phyloP scores from a whole-genome alignment of 805 yeast genomes.

The Yamadazyma endophytica region DNA sequence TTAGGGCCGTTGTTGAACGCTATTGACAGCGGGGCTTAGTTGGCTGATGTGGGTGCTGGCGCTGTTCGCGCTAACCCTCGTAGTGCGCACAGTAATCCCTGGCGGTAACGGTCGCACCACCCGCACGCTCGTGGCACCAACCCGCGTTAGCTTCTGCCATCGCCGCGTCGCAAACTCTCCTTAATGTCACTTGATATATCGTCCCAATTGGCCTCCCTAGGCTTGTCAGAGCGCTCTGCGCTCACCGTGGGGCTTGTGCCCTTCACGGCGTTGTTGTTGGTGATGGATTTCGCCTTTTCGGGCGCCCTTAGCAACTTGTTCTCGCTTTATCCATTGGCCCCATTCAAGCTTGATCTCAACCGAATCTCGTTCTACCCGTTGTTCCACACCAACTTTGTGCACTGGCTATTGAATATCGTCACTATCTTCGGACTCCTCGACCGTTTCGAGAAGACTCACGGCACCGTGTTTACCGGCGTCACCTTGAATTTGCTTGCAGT shows the following conservation, averaged over 20 bases:
- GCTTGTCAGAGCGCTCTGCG: constrained; percentile 44
- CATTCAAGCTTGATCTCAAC: constrained; percentile 43
- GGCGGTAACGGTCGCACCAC: too few species aligned
- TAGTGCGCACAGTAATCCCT: too few species aligned
- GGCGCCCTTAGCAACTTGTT: constrained; percentile 29
- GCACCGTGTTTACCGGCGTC: constrained; percentile 83
- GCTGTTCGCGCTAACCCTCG: too few species aligned
- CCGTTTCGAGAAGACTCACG: constrained; percentile 66
- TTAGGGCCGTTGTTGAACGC: too few species aligned
- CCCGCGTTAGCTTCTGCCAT: too few species aligned
- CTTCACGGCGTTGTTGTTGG: constrained; percentile 46
- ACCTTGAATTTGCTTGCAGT: constrained; percentile 71
- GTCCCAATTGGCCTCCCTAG: too few species aligned
- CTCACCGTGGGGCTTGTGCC: constrained; percentile 57
- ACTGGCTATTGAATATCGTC: constrained; percentile 55
- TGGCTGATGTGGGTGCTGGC: too few species aligned
- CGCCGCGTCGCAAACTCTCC: too few species aligned
- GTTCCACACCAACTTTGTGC: constrained; percentile 59
- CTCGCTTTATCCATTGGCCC: constrained; percentile 53
- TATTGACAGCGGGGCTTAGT: too few species aligned
- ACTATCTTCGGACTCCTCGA: constrained; percentile 58
- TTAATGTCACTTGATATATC: too few species aligned
- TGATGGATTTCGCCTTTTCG: constrained; percentile 25
- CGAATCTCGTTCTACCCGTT: constrained; percentile 69
- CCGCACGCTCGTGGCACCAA: too few species aligned